A percentile compares a stretch with the other conserved stretches of the same genome.
Conservation (phyloP, 352 stramenopile species). For the Pythium catenulatum region DNA sequence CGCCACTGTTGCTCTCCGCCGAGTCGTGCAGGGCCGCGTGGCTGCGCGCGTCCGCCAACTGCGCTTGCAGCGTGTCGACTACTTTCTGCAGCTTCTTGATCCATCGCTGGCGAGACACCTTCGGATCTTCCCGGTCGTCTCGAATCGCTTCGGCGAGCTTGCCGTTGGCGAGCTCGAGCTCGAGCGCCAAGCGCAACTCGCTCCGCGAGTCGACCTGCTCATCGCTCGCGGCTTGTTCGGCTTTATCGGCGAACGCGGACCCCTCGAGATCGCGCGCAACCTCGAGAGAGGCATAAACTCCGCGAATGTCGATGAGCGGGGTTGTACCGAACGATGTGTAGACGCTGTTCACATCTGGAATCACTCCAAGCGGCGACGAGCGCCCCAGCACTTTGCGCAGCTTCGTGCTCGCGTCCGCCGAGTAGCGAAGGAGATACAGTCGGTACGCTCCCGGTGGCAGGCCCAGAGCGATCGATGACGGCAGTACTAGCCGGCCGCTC, state of each 20-base stretch:
- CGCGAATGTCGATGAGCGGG: constrained; percentile 75
- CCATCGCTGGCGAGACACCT: not conserved
- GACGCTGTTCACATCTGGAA: constrained; percentile 73
- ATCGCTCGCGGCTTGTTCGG: constrained; percentile 42
- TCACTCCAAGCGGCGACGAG: constrained; percentile 62
- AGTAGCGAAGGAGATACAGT: not conserved
- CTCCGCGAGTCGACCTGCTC: constrained; percentile 61
- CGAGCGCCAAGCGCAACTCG: constrained; percentile 39
- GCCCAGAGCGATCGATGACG: not conserved
- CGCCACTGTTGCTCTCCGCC: not conserved
- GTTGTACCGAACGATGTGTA: constrained; percentile 80
- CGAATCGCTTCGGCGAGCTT: constrained; percentile 37
- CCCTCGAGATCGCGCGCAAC: constrained; percentile 62
- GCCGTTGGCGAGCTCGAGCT: constrained; percentile 70
- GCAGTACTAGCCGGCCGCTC: not conserved
- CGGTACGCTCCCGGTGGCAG: not conserved
- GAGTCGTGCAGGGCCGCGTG: not conserved
- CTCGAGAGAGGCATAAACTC: constrained; percentile 65
- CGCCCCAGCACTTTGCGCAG: constrained; percentile 61
- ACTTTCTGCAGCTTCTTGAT: constrained; percentile 55
- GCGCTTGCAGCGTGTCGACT: constrained; percentile 33
- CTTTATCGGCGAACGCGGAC: constrained; percentile 20
- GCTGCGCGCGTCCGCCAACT: constrained; percentile 6
- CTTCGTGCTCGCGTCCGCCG: constrained; percentile 23
- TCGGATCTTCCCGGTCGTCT: not conserved